Conservation (phyloP, 768 basidiomycete genomes). For the Daedaleopsis sinensis region DNA sequence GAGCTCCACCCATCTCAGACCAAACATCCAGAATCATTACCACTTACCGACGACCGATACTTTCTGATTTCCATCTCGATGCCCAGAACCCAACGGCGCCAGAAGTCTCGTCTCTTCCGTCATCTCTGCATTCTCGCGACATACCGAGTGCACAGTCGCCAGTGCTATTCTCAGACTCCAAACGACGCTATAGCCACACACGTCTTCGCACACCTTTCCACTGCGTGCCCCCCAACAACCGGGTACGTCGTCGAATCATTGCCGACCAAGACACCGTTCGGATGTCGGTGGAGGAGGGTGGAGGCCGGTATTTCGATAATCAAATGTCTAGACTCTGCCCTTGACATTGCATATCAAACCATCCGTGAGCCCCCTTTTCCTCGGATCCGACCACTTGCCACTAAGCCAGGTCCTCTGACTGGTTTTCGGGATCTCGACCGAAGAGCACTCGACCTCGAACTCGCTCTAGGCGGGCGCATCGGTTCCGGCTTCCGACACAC, state of each 20-base stretch:
- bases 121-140: not conserved
- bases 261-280: too few relatives aligned
- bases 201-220: too few relatives aligned
- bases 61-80: conserved; percentile 13
- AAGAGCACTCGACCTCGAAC: not conserved
- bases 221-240: too few relatives aligned
- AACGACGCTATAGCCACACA: too few relatives aligned
- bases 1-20: not conserved
- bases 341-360: too few relatives aligned
- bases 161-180: not conserved
- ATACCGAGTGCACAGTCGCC: not conserved
- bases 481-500: not conserved
- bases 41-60: not conserved
- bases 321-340: too few relatives aligned
- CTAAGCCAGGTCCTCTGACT: not conserved
- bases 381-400: too few relatives aligned
- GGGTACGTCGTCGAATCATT: too few relatives aligned
- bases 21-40: not conserved
- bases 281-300: too few relatives aligned
- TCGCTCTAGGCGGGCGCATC: not conserved
- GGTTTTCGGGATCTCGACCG: not conserved
- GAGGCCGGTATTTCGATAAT: too few relatives aligned
- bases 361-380: too few relatives aligned
- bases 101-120: not conserved
- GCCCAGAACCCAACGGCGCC: conserved; percentile 1